Base-by-base conservation (phyloP, 257 asterid species). In the Salvia hispanica region DNA sequence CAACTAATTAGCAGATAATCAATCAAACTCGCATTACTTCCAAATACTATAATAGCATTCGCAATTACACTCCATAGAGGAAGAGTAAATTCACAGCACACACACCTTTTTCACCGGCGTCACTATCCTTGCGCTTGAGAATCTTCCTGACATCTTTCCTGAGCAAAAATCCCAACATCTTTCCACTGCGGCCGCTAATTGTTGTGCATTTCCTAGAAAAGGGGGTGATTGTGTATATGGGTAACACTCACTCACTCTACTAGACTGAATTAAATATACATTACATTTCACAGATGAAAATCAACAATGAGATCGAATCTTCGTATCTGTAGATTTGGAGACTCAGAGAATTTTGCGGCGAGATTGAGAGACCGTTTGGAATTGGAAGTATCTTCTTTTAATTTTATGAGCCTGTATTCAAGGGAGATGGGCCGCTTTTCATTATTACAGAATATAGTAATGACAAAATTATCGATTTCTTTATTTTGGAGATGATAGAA, bases 71-170 rank as follows among this genome's bases (percentile, higher is more conserved):
- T 56, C 43, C 74, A 45, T 2, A 21, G 4, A 44, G 3, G 34
- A 63, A 54, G 33, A 46, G 39, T 3, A 42, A 47, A 46, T 50
- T 60, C 37, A 73, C 48, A 57, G 18, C 7, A 69, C 61, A 14
- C 16, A 36, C 33, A 93, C 99, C 99, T 81, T 70, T 89, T 72
- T 90, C 97, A 3, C 96, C 96, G 55, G 92, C 99, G 79, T 93
- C 97, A 74, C 99, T 93, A 57, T 93, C 99, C 83, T 93, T 93
- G 66, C 96, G 88, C 82, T 93, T 93, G 78, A 93, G 99, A 55
- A 86, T 68, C 75, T 90, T 90, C 45, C 89, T 82, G 75, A 90
- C 87, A 84, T 88, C 85, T 79, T 90, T 93, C 58, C 85, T 81
- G 67, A 73, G 72, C 33, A 90, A 77, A 81, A 90, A 88, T 3